These are phyloP conservation scores for Tylopilus sp. DNA, from an alignment of 768 basidiomycete species.

Conservation along the genomic window DNA sequence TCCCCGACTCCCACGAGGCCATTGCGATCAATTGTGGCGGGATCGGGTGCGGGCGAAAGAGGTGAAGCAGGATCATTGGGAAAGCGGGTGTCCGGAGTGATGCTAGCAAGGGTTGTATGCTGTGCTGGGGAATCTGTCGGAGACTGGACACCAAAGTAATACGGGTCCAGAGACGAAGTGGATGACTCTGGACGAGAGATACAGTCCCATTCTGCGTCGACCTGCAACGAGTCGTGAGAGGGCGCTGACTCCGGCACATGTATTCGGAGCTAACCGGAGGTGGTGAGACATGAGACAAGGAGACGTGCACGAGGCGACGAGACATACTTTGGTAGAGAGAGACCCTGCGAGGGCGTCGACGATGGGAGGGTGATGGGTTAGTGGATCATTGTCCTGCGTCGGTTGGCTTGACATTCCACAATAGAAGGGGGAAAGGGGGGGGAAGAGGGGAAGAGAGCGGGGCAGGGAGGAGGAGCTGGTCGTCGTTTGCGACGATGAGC, in stretches of 20 bases:
- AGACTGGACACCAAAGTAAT: conserved; percentile 76
- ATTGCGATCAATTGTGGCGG: conserved; percentile 77
- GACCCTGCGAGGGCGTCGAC: conserved; percentile 41
- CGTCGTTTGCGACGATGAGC: conserved; percentile 34
- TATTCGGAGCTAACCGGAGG: conserved; percentile 39
- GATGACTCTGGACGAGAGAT: conserved; percentile 68
- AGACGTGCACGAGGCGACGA: background rate
- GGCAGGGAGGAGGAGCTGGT: conserved; percentile 10
- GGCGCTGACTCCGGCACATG: conserved; percentile 44
- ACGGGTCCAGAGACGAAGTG: conserved; percentile 82
- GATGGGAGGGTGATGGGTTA: conserved; percentile 26
- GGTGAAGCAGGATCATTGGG: conserved; percentile 58
- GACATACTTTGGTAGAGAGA: conserved; percentile 17
- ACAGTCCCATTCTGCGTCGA: conserved; percentile 43
- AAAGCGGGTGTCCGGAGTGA: conserved; percentile 59
- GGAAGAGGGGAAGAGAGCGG: background rate
- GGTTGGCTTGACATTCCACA: conserved; percentile 38
- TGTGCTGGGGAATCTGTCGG: conserved; percentile 65
- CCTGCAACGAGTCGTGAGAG: conserved; percentile 26
- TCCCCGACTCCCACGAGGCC: conserved; percentile 94
- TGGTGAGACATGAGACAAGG: conserved; percentile 1
- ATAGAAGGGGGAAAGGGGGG: conserved; percentile 15
- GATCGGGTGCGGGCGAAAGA: conserved; percentile 70
- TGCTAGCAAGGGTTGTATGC: conserved; percentile 36
- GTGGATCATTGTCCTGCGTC: conserved; percentile 37